Base-by-base conservation (phyloP, 257 asterid species). In the Solanum clarkiae region DNA sequence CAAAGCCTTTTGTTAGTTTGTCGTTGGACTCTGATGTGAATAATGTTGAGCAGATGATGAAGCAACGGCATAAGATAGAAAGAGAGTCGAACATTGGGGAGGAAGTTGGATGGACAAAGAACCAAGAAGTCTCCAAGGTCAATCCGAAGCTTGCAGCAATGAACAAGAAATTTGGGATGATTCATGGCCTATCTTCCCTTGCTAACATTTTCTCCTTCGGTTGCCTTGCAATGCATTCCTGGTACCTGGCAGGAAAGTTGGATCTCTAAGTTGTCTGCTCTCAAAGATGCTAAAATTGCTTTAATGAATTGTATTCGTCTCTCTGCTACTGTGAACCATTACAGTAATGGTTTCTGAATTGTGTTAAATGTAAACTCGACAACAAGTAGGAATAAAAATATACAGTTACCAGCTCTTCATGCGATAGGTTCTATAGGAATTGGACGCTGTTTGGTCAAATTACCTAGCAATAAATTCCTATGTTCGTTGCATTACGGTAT, bases 141-240 rank as follows among this genome's bases (percentile, higher is more conserved):
- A 94, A 95, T 40, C 99, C 98, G 11, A 92, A 95, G 91, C 98
- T 95, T 84, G 94, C 95, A 79, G 87, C 98, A 72, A 95, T 97
- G 99, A 97, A 97, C 98, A 97, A 94, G 94, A 95, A 95, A 79
- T 97, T 97, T 36, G 99, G 99, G 53, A 95, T 97, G 99, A 92
- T 97, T 85, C 99, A 97, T 80, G 99, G 99, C 6, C 90, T 97
- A 66, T 97, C 99, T 77, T 97, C 99, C 75, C 99, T 97, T 81
- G 94, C 99, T 18, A 97, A 97, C 86, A 94, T 97, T 85, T 47
- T 94, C 63, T 88, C 99, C 40, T 95, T 97, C 40, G 99, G 98
- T 44, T 91, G 97, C 91, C 98, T 95, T 74, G 98, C 99, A 24
- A 83, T 95, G 89, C 99, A 97, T 87, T 94, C 99, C 6, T 97